phyloP scores from a whole-genome alignment of 306 rosid species.

The Acacia confusa region DNA sequence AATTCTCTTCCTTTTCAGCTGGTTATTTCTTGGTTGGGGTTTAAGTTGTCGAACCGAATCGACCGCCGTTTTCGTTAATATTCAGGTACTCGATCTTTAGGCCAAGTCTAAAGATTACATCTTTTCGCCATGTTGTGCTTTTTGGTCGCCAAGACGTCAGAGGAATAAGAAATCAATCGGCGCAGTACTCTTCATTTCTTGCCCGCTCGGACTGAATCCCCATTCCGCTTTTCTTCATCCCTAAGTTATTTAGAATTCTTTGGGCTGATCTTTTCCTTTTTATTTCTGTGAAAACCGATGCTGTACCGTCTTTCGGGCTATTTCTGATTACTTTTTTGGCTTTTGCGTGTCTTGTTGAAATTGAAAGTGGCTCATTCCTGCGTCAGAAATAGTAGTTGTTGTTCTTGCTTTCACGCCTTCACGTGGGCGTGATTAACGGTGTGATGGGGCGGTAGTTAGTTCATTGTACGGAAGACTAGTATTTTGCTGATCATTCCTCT shows the following conservation, averaged over 20 bases:
- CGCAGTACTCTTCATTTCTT: background rate
- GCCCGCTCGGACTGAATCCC: background rate
- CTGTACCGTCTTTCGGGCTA: background rate
- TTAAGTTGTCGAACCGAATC: constrained; percentile 13
- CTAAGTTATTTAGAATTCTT: background rate
- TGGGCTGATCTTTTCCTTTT: background rate
- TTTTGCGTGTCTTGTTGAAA: background rate
- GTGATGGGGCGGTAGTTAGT: background rate
- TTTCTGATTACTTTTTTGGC: background rate
- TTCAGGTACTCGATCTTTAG: background rate
- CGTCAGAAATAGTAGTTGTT: background rate
- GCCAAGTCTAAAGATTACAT: constrained; percentile 3
- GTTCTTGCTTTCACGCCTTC: background rate
- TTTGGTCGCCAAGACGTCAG: background rate
- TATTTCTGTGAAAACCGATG: background rate
- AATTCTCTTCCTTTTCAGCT: background rate
- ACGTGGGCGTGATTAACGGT: background rate
- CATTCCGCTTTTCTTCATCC: background rate
- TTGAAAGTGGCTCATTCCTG: background rate
- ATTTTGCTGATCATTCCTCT: background rate
- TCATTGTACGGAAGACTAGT: background rate
- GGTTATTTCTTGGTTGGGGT: constrained; percentile 24
- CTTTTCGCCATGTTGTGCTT: background rate
- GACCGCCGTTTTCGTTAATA: background rate
- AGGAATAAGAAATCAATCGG: background rate